phyloP scores from a whole-genome alignment of 805 yeast genomes.

The Candida palmyrensis region DNA sequence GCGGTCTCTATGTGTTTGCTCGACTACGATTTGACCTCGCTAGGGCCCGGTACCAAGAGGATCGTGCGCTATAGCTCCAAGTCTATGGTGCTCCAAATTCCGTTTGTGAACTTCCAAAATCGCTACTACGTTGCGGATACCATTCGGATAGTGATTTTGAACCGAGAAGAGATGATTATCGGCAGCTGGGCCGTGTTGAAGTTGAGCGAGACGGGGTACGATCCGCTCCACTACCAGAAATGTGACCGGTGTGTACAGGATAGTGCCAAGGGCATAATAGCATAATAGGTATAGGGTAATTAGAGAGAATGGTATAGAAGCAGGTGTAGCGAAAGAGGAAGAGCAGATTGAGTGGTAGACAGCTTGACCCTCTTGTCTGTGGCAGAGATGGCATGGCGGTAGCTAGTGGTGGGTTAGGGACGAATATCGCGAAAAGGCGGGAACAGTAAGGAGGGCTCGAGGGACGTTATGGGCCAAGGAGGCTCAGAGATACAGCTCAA shows the following conservation, averaged over 20 bases:
- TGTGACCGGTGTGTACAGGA: slow-evolving; percentile 1
- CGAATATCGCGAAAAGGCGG: too few relatives aligned
- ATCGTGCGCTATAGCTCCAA: slow-evolving; percentile 1
- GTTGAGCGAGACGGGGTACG: slow-evolving; percentile 1
- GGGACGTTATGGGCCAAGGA: too few relatives aligned
- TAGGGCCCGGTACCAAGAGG: background rate
- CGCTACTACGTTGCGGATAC: slow-evolving; percentile 1
- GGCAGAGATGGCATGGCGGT: too few relatives aligned
- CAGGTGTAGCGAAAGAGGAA: too few relatives aligned
- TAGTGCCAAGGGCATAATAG: too few relatives aligned
- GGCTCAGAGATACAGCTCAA: too few relatives aligned
- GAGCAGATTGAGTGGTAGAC: too few relatives aligned
- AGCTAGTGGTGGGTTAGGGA: too few relatives aligned
- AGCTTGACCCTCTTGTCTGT: too few relatives aligned
- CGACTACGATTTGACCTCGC: slow-evolving; percentile 1
- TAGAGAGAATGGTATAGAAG: too few relatives aligned
- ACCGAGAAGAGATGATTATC: slow-evolving; percentile 1
- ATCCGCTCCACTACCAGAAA: background rate
- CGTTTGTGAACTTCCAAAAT: background rate
- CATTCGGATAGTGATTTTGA: slow-evolving; percentile 1
- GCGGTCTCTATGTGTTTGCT: slow-evolving; percentile 2
- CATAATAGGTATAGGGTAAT: too few relatives aligned
- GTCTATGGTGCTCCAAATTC: background rate
- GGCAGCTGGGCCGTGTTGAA: background rate
- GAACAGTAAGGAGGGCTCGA: too few relatives aligned